Percentiles rank a stretch among this genome's conserved stretches.
These are phyloP conservation scores for Amaranthus palmeri DNA, from an alignment of 148 eudicot species.

Conservation along the genomic window DNA sequence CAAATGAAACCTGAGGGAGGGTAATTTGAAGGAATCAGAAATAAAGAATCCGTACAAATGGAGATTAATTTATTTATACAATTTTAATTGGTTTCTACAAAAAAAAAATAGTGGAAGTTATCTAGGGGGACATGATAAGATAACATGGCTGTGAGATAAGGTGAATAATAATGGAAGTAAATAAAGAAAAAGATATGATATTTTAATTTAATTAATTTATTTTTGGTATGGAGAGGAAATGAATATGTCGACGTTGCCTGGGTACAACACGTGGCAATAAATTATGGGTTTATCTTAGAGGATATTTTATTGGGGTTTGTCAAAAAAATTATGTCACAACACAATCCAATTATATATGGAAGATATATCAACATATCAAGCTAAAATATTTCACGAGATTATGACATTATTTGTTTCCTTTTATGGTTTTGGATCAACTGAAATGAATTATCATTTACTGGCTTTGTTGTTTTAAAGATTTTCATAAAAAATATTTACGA, in stretches of 20 bases:
- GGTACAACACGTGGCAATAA: constrained; percentile 19
- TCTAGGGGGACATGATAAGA: constrained; percentile 7
- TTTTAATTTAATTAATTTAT: no score
- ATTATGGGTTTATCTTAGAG: constrained; percentile 12
- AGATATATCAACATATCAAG: no score
- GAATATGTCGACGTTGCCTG: background rate
- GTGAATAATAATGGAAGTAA: background rate
- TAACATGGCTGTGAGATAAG: constrained; percentile 22
- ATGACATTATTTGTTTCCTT: no score
- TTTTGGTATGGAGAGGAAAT: background rate
- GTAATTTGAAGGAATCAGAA: constrained; percentile 18
- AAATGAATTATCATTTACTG: no score
- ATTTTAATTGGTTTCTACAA: no score
- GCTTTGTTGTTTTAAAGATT: no score
- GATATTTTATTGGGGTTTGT: background rate
- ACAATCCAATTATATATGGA: no score
- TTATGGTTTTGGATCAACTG: no score
- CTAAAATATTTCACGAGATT: no score
- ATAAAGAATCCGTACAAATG: constrained; percentile 21
- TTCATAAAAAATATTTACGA: no score
- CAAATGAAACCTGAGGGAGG: background rate
- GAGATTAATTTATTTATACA: background rate
- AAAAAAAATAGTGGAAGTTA: no score
- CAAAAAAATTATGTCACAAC: no score
- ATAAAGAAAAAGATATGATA: background rate